Evolutionary conservation across 192 early-diverging fungal species (phyloP).

Genomic region (Borealophlyctis nickersoniae): DNA sequence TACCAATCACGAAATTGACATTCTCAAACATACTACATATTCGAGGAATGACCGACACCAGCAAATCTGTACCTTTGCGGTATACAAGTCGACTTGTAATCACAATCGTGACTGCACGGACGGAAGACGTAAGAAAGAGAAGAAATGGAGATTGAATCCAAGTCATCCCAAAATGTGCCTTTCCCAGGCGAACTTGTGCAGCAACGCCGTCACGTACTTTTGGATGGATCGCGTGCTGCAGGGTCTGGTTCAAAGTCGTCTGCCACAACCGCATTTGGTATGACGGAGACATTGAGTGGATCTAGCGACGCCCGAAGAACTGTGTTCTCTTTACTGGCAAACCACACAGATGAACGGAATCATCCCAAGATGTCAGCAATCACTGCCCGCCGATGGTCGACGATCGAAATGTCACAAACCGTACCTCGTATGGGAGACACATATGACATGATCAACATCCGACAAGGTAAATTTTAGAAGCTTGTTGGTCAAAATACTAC

Average conservation of each 20-base stretch:
- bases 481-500: conserved; percentile 93
- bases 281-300: conserved; percentile 86
- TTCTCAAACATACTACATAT: conserved; percentile 77
- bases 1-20: conserved; percentile 91
- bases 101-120: conserved; percentile 89
- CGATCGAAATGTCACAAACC: background rate
- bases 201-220: conserved; percentile 51
- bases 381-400: no score
- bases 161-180: no score
- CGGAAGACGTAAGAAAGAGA: no score
- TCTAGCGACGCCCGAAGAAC: conserved; percentile 89
- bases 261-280: conserved; percentile 97
- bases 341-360: background rate
- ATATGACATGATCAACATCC: conserved; percentile 97
- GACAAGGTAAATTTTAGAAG: conserved; percentile 93
- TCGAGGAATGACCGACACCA: conserved; percentile 86
- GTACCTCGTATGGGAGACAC: conserved; percentile 93
- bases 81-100: conserved; percentile 90
- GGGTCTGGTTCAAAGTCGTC: conserved; percentile 86
- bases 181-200: no score
- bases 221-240: conserved; percentile 65
- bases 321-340: conserved; percentile 92
- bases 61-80: conserved; percentile 90
- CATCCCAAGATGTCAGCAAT: background rate
- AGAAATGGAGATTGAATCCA: no score